A percentile compares a stretch with the other conserved stretches of the same genome.
Conservation (phyloP, 2,329 filamentous ascomycete species). For the Zymoseptoria crescenta region DNA sequence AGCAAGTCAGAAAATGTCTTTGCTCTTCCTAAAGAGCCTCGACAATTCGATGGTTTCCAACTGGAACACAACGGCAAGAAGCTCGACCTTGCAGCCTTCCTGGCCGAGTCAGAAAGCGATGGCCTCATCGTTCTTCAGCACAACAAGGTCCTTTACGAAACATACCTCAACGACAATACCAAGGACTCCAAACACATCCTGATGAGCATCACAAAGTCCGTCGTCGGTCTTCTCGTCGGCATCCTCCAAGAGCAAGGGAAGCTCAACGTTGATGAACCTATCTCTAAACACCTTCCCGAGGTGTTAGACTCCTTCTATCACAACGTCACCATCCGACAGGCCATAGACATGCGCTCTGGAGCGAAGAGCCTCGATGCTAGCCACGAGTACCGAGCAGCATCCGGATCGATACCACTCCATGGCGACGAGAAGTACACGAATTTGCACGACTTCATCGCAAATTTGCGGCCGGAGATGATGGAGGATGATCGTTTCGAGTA, state of each 20-base stretch:
- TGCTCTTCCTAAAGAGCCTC: neutral
- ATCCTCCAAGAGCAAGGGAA: constrained; percentile 15
- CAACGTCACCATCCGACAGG: constrained; percentile 15
- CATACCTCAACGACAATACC: constrained; percentile 16
- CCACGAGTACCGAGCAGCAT: constrained; percentile 16
- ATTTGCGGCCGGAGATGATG: constrained; percentile 8
- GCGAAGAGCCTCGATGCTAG: constrained; percentile 13
- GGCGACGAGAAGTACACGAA: constrained; percentile 8
- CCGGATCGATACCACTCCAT: constrained; percentile 13
- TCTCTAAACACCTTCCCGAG: constrained; percentile 18
- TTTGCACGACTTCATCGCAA: constrained; percentile 15
- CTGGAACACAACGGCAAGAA: constrained; percentile 6
- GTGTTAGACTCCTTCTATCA: constrained; percentile 8
- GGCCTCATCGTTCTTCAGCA: constrained; percentile 19
- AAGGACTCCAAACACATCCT: constrained; percentile 17
- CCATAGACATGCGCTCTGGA: constrained; percentile 19
- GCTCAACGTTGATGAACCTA: constrained; percentile 10
- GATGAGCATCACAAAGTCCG: constrained; percentile 21
- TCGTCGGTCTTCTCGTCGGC: constrained; percentile 16
- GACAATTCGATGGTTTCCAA: constrained; percentile 10
- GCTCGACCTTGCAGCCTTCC: constrained; percentile 9
- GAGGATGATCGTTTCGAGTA: constrained; percentile 18
- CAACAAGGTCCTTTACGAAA: constrained; percentile 15
- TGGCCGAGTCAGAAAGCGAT: constrained; percentile 14
- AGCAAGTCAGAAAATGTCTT: constrained; percentile 3